These are phyloP conservation scores for Aureobasidium sp. DNA, from an alignment of 2,329 filamentous ascomycete species.

Conservation along the genomic window DNA sequence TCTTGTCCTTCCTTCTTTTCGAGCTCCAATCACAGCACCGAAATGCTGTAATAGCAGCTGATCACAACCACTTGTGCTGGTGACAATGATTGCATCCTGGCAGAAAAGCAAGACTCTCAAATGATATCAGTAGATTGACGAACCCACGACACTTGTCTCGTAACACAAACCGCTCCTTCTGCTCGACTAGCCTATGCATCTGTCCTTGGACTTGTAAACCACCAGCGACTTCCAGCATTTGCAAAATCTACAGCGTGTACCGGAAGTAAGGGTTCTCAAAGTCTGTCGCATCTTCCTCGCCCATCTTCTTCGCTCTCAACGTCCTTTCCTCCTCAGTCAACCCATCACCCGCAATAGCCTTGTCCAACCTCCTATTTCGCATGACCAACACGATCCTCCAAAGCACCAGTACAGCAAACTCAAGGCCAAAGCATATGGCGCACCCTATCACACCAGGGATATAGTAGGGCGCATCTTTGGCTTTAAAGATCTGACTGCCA, in stretches of 20 bases:
- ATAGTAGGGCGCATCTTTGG: conserved; percentile 40
- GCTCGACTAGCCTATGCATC: too few species aligned
- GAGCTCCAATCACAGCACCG: too few species aligned
- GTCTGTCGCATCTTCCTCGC: conserved; percentile 64
- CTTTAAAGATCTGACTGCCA: conserved; percentile 42
- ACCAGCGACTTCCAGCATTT: not conserved
- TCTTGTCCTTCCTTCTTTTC: too few species aligned
- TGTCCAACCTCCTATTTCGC: conserved; percentile 32
- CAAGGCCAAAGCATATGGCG: conserved; percentile 29
- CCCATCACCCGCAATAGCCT: conserved; percentile 22
- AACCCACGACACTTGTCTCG: too few species aligned
- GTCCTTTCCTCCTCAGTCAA: conserved; percentile 52
- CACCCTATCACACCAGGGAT: conserved; percentile 38
- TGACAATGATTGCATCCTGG: too few species aligned
- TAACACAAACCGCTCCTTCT: too few species aligned
- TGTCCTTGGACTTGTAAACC: too few species aligned
- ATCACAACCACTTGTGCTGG: too few species aligned
- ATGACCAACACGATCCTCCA: conserved; percentile 38
- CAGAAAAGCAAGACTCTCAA: too few species aligned
- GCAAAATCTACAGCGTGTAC: conserved; percentile 20
- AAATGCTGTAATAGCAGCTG: too few species aligned
- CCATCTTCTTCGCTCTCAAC: conserved; percentile 58
- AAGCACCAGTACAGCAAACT: conserved; percentile 31
- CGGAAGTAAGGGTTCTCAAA: conserved; percentile 38
- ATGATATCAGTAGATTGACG: too few species aligned